These are phyloP conservation scores for Eruca vesicaria DNA, from an alignment of 441 rosid species.

Conservation along the genomic window DNA sequence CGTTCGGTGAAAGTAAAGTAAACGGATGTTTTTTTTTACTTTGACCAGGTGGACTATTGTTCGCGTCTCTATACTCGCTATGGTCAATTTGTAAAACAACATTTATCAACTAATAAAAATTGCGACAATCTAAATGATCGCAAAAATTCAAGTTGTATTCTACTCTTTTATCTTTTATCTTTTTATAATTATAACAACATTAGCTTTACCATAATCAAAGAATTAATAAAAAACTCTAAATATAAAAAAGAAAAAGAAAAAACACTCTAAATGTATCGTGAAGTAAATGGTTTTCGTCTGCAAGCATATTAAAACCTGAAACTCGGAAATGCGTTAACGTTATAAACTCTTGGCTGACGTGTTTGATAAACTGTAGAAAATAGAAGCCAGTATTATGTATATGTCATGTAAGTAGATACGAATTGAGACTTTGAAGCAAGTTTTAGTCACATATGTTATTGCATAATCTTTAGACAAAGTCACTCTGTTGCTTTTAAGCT, in stretches of 20 bases:
- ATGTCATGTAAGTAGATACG: neutral
- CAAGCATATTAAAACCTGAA: neutral
- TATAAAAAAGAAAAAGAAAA: too few species aligned
- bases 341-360: neutral
- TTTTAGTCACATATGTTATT: slow-evolving; percentile 1
- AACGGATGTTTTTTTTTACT: neutral
- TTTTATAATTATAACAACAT: neutral
- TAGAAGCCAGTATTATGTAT: neutral
- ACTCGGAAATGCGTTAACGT: neutral
- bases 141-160: too few species aligned
- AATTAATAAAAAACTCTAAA: neutral
- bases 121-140: too few species aligned
- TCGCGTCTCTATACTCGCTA: too few species aligned
- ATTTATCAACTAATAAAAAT: too few species aligned
- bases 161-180: too few species aligned
- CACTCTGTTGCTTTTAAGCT: slow-evolving; percentile 38
- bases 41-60: neutral
- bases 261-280: neutral
- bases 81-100: too few species aligned
- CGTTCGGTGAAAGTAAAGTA: neutral
- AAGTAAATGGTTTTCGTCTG: neutral
- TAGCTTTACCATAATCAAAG: neutral
- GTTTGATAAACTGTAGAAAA: neutral
- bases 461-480: slow-evolving; percentile 16
- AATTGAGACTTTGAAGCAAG: slow-evolving; percentile 31